Conservation (phyloP, 2,329 filamentous ascomycete species). For the Neonectria sp. region DNA sequence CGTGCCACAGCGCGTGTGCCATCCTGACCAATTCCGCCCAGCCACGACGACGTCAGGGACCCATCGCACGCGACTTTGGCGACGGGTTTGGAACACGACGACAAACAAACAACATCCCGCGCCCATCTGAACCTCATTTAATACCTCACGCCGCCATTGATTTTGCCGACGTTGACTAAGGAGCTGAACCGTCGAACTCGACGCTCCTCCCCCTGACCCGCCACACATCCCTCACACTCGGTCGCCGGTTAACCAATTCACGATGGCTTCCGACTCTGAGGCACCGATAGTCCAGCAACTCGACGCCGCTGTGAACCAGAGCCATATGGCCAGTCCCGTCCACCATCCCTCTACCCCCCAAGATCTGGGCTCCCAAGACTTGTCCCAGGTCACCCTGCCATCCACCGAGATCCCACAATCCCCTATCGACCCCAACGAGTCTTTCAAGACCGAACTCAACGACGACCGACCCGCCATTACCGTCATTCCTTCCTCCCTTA, state of each 20-base stretch:
- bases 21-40: conserved; percentile 42
- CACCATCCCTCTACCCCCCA: conserved; percentile 51
- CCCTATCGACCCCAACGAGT: conserved; percentile 63
- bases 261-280: conserved; percentile 54
- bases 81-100: conserved; percentile 29
- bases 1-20: conserved; percentile 37
- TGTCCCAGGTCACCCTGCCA: conserved; percentile 69
- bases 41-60: conserved; percentile 40
- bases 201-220: conserved; percentile 21
- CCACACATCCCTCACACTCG: conserved; percentile 4
- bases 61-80: conserved; percentile 36
- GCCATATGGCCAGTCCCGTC: conserved; percentile 52
- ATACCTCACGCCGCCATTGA: conserved; percentile 1
- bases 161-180: conserved; percentile 9
- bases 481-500: conserved; percentile 71
- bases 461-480: conserved; percentile 61
- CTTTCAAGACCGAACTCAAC: conserved; percentile 66
- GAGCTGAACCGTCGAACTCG: conserved; percentile 31
- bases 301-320: conserved; percentile 51
- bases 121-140: conserved; percentile 5
- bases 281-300: conserved; percentile 49
- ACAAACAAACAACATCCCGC: conserved; percentile 25
- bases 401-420: conserved; percentile 71
- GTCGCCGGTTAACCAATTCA: conserved; percentile 39
- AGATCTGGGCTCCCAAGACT: conserved; percentile 49